Evolutionary conservation across 2,329 filamentous ascomycete genomes (phyloP), one percentile per base, ranked within the genome.

Genomic region (Colletotrichum melonis): DNA sequence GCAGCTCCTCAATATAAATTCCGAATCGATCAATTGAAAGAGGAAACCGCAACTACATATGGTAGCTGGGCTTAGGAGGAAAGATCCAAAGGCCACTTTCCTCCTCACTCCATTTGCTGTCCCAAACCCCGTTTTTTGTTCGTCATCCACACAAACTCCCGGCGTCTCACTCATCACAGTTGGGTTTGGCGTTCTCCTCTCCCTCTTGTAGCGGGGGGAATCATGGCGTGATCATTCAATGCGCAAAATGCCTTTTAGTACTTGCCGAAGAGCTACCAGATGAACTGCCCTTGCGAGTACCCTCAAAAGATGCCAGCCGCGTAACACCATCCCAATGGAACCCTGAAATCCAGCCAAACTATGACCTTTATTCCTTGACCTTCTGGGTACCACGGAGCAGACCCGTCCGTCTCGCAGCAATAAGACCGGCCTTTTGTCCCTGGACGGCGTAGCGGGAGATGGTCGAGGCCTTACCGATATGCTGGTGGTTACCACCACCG

Each of bases 391-490:
- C 97, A 90, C 97, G 96, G 86, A 99, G 92, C 89, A 99, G 92
- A 98, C 97, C 97, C 87, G 97, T 99, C 92, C 97, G 94, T 88
- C 97, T 92, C 88, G 97, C 97, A 88, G 97, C 97, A 90, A 99
- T 99, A 86, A 99, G 96, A 98, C 97, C 97, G 83, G 97, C 97
- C 92, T 99, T 99, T 91, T 99, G 97, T 94, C 97, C 97, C 88
- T 95, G 93, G 86, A 93, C 93, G 83, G 97, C 97, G 90, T 97
- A 98, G 87, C 97, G 93, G 82, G 95, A 98, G 89, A 99, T 99
- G 86, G 97, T 99, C 80, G 97, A 99, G 83, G 97, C 97, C 91
- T 99, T 98, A 94, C 97, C 95, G 85, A 98, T 98, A 89, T 99
- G 97, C 92, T 99, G 97, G 89, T 99, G 97, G 93, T 99, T 98